Base-by-base conservation (phyloP, 73 alveolate genomes). In the Paramecium sexaurelia region DNA sequence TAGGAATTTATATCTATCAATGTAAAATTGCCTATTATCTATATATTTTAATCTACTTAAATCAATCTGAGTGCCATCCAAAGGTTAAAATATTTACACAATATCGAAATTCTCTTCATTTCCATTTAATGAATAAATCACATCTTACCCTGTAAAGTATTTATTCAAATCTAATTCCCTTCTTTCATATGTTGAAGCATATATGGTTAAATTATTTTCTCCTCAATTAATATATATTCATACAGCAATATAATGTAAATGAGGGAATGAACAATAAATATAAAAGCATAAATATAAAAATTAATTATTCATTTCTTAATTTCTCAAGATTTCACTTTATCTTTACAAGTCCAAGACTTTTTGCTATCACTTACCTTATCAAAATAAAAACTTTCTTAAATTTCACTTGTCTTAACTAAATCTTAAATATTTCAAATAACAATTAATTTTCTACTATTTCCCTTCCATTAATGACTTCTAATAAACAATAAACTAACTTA, bases 281-380 rank as follows among this genome's bases (percentile, higher is more conserved):
- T 51, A 51, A 17, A 17, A 51, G 67, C 67, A 51, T 51, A 17
- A 17, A 51, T 51, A 61, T 61, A 61, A 61, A 61, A 26, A n/a
- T 29, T 26, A 26, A n/a, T n/a, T 11, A 61, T 61, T 61, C 83
- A 61, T 61, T 61, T 61, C 43, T 61, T 61, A 61, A 71, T 86
- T 86, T 68, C 19, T n/a, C 93, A 86, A 24, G 82, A 61, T 86
- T 88, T 88, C 1, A 82, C 94, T 41, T 88, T n/a, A n/a, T 68
- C 13, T 88, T 91, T 0, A 91, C 94, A 71, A 88, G 71, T 71
- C 90, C 71, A 3, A 88, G 39, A 67, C 91, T 88, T n/a, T n/a
- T n/a, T n/a, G n/a, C n/a, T n/a, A n/a, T n/a, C n/a, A n/a, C n/a
- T n/a, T n/a, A n/a, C n/a, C n/a, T n/a, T n/a, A n/a, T n/a, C n/a